phyloP scores from a whole-genome alignment of 2,329 filamentous ascomycete genomes.

The Claviceps citrina region DNA sequence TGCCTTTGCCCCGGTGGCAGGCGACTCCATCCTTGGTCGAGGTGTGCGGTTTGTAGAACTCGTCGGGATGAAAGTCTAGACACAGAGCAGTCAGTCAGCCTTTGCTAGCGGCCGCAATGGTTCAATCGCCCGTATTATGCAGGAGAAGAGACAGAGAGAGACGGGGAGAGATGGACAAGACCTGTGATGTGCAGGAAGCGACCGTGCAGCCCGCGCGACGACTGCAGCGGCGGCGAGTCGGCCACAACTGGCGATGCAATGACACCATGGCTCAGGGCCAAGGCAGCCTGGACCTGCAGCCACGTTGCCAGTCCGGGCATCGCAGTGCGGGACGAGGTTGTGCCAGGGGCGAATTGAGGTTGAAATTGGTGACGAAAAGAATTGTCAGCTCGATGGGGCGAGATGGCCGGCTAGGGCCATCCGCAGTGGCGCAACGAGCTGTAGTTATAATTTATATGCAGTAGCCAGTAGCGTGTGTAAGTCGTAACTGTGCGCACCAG shows the following conservation, averaged over 20 bases:
- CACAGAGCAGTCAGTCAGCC: no score
- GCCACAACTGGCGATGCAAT: conserved; percentile 12
- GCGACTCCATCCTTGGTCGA: conserved; percentile 51
- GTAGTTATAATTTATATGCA: no score
- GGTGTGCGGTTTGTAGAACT: conserved; percentile 66
- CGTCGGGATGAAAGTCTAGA: conserved; percentile 92
- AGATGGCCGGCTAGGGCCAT: no score
- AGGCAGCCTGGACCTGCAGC: conserved; percentile 15
- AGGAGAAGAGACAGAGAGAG: not conserved
- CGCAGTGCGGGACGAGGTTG: not conserved
- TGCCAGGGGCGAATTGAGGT: not conserved
- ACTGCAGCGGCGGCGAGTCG: conserved; percentile 5
- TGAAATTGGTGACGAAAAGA: no score
- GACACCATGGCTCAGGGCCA: conserved; percentile 11
- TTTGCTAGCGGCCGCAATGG: no score
- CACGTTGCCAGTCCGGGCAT: conserved; percentile 15
- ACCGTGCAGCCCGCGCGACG: conserved; percentile 42
- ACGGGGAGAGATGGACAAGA: conserved; percentile 20
- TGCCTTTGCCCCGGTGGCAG: conserved; percentile 67
- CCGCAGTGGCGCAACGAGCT: no score
- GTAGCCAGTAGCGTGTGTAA: no score
- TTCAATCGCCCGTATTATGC: no score
- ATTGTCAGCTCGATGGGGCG: no score
- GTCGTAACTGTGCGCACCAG: no score
- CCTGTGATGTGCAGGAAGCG: conserved; percentile 82